Percentiles rank a stretch among this genome's conserved stretches.
These are phyloP conservation scores for Psilocybe subaeruginosa DNA, from an alignment of 768 basidiomycete genomes.

Conservation along the genomic window DNA sequence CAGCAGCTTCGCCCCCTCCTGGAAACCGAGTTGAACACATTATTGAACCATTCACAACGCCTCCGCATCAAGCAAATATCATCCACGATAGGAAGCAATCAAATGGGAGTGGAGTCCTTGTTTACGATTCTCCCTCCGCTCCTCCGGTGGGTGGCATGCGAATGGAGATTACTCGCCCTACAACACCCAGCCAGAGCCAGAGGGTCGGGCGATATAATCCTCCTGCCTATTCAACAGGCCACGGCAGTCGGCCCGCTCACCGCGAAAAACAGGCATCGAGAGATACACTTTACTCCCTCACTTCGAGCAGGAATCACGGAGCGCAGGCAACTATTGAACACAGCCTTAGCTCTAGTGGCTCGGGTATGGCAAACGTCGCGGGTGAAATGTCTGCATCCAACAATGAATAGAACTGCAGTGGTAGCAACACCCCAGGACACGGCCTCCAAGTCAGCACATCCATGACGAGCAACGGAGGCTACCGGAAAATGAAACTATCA, in stretches of 20 bases:
- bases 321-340: too few relatives aligned
- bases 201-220: too few relatives aligned
- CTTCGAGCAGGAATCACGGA: too few relatives aligned
- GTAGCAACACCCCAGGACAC: constrained; percentile 9
- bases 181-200: background rate
- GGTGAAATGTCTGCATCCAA: too few relatives aligned
- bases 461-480: constrained; percentile 22
- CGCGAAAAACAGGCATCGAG: too few relatives aligned
- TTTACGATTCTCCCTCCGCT: constrained; percentile 34
- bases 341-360: too few relatives aligned
- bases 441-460: constrained; percentile 18
- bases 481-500: constrained; percentile 17
- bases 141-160: constrained; percentile 22
- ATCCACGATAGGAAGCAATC: constrained; percentile 33
- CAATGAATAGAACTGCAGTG: background rate
- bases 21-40: constrained; percentile 27
- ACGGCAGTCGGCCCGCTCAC: too few relatives aligned
- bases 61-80: constrained; percentile 5
- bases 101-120: constrained; percentile 28
- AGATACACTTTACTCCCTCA: too few relatives aligned
- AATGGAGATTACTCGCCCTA: constrained; percentile 16
- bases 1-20: constrained; percentile 7
- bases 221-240: too few relatives aligned
- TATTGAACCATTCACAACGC: too few relatives aligned
- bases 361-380: too few relatives aligned